Evolutionary conservation across 1,139 yeast genomes (phyloP), one percentile per base, ranked within the genome.

Genomic region (Suhomyces taliae): DNA sequence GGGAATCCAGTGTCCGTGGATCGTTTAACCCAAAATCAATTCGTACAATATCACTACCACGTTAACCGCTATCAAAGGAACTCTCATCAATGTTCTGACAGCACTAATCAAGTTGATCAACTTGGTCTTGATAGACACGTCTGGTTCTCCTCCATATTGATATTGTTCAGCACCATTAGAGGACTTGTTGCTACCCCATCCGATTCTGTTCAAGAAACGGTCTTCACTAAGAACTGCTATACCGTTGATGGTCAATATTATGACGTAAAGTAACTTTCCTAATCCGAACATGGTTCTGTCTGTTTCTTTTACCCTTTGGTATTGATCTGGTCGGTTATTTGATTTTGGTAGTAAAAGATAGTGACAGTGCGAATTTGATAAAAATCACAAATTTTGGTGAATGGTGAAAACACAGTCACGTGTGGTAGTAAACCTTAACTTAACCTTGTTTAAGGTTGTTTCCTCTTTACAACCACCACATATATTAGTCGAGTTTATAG

Each of bases 221-320:
- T 89, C 95, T 59, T 89, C 96, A 57, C 87, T 85, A 41, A 89
- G 73, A 38, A 89, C 86, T 1, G 96, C 95, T 29, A 88, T 79
- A 0, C 93, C 82, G 63, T 89, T 89, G 45, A 87, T 79, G 49
- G 86, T 67, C 49, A 89, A 73, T 35, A 88, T 66, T n/a, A 79
- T 73, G 45, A 82, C 86, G 65, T 86, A 87, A 55, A 84, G 77
- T 38, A 87, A 66, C 54, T 80, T 77, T 19, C 93, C 93, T 42
- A 87, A 68, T 34, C 93, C 93, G 67, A 87, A 87, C 82, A 85
- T 81, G 42, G 26, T 26, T 40, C 27, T 4, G 27, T 15, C 3
- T 19, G 15, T 14, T 14, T 14, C 15, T 19, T 19, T 19, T 4
- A 19, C 24, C 24, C 4, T 19, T 19, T 19, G 24, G 24, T 19